A percentile compares a stretch with the other conserved stretches of the same genome.
Conservation (phyloP, 2,329 filamentous ascomycete species). For the Colletotrichum camelliae region DNA sequence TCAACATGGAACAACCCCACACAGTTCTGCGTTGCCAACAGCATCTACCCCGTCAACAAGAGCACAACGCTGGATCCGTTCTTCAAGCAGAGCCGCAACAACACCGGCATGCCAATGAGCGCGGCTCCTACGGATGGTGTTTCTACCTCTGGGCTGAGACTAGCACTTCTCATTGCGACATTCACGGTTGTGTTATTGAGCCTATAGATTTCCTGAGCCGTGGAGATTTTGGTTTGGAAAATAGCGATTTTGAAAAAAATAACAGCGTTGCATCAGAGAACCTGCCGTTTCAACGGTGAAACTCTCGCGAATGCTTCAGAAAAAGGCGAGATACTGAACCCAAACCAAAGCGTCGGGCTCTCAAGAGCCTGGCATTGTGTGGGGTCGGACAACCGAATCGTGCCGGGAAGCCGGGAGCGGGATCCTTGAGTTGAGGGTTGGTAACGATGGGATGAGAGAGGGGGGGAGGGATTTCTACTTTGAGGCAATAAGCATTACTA, state of each 20-base stretch:
- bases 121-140: neutral
- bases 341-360: neutral
- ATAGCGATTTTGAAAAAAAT: neutral
- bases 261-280: neutral
- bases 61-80: conserved; percentile 24
- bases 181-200: neutral
- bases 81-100: conserved; percentile 16
- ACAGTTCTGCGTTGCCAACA: conserved; percentile 36
- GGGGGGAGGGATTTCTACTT: neutral
- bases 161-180: conserved; percentile 1
- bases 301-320: neutral
- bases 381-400: neutral
- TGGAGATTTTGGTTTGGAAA: neutral
- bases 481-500: neutral
- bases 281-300: neutral
- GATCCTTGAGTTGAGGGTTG: neutral
- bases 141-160: neutral
- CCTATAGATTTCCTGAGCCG: neutral
- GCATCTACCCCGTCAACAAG: conserved; percentile 26
- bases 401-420: neutral
- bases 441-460: neutral
- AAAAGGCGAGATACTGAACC: neutral
- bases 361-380: fast-evolving
- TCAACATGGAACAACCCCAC: conserved; percentile 38
- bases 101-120: neutral